Conservation (phyloP, 768 basidiomycete species). For the Phanerochaete sordida region DNA sequence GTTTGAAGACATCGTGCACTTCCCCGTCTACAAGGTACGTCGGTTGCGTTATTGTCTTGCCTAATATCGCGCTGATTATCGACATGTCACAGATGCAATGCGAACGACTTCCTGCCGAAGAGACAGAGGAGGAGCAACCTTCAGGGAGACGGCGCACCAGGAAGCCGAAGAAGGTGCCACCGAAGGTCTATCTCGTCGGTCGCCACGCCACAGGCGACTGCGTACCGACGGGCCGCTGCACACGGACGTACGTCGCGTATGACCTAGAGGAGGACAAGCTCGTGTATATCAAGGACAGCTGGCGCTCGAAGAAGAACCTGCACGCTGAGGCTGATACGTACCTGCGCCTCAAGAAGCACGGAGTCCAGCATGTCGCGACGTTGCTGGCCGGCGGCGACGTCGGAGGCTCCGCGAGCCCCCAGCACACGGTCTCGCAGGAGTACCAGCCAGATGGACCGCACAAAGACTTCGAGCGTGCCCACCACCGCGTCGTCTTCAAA, state of each 20-base stretch:
- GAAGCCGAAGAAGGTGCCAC: too few species aligned
- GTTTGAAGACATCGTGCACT: too few species aligned
- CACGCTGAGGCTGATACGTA: neutral
- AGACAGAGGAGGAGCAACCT: neutral
- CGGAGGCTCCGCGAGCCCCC: neutral
- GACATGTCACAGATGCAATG: too few species aligned
- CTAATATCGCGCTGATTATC: too few species aligned
- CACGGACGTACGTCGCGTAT: neutral
- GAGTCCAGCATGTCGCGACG: neutral
- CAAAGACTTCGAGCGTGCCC: neutral
- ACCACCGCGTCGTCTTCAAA: neutral
- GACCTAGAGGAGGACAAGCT: neutral
- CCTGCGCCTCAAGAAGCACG: neutral
- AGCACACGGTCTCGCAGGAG: neutral
- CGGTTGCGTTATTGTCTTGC: too few species aligned
- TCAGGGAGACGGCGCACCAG: too few species aligned
- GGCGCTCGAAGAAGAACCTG: neutral
- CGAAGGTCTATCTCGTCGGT: neutral
- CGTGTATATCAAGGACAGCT: slow-evolving; percentile 1
- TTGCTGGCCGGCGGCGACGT: neutral
- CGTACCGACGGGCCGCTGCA: neutral
- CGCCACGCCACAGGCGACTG: neutral
- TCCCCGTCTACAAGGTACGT: too few species aligned
- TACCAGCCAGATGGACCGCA: neutral
- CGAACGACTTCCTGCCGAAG: too few species aligned